Evolutionary conservation across 2,329 filamentous ascomycete species (phyloP).

Genomic region (Cadophora gregata): DNA sequence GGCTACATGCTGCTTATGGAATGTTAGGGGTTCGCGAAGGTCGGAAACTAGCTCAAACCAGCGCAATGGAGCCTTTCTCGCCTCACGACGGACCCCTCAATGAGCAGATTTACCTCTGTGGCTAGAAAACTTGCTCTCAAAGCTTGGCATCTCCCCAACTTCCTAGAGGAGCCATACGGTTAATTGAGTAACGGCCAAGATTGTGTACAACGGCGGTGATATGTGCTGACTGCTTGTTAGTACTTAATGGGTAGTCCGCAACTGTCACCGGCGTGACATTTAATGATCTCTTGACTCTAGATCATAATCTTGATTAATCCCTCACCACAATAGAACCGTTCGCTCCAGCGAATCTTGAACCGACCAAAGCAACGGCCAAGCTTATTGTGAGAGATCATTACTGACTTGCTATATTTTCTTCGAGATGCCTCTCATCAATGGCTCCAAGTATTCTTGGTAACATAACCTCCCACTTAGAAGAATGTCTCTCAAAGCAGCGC

Average conservation of each 20-base stretch:
- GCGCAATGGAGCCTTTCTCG: slow-evolving; percentile 15
- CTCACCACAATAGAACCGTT: neutral
- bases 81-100: neutral
- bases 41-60: slow-evolving; percentile 23
- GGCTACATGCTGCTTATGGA: neutral
- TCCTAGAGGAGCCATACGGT: neutral
- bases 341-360: neutral
- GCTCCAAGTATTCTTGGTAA: slow-evolving; percentile 42
- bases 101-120: slow-evolving; percentile 18
- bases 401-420: neutral
- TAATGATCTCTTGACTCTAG: neutral
- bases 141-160: slow-evolving; percentile 15
- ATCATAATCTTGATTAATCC: neutral
- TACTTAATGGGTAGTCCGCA: neutral
- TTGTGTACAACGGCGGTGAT: neutral
- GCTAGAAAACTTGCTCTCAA: slow-evolving; percentile 28
- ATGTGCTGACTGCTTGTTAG: neutral
- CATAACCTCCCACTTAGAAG: neutral
- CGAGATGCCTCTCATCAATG: slow-evolving; percentile 42
- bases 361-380: neutral
- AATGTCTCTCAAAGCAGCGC: slow-evolving; percentile 2
- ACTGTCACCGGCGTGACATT: neutral
- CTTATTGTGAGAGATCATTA: neutral
- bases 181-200: slow-evolving; percentile 5
- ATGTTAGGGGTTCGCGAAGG: neutral